Percentiles rank a stretch among this genome's conserved stretches.
phyloP scores from a whole-genome alignment of 2,329 filamentous ascomycete genomes.

The Botrytis paeoniae region DNA sequence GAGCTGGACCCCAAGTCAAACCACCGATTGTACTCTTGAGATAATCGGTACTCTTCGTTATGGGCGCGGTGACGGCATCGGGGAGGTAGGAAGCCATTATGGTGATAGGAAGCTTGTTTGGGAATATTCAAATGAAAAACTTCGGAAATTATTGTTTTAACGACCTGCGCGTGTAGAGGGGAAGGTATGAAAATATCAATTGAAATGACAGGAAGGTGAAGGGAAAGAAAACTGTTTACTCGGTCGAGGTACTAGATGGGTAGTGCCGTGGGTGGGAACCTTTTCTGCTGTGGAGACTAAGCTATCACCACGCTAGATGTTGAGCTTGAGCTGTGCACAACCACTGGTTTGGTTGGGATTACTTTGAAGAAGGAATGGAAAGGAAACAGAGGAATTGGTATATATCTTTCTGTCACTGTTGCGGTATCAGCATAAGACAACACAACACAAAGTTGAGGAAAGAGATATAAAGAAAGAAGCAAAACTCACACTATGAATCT shows the following conservation, averaged over 20 bases:
- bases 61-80: slow-evolving; percentile 40
- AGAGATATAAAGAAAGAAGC: neutral
- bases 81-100: slow-evolving; percentile 40
- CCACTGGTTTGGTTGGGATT: neutral
- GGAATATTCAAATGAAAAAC: neutral
- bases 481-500: neutral
- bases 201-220: neutral
- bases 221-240: neutral
- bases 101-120: neutral
- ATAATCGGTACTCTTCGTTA: slow-evolving; percentile 41
- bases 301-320: neutral
- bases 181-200: neutral
- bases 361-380: neutral
- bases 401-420: neutral
- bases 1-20: slow-evolving; percentile 41
- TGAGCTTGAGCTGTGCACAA: neutral
- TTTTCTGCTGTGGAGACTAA: neutral
- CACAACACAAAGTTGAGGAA: neutral
- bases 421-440: neutral
- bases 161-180: neutral
- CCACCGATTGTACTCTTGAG: slow-evolving; percentile 44
- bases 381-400: neutral
- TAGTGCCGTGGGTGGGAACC: neutral
- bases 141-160: neutral
- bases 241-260: neutral